Evolutionary conservation across 768 basidiomycete genomes (phyloP), one percentile per base, ranked within the genome.

Genomic region (Boletus patriciae): DNA sequence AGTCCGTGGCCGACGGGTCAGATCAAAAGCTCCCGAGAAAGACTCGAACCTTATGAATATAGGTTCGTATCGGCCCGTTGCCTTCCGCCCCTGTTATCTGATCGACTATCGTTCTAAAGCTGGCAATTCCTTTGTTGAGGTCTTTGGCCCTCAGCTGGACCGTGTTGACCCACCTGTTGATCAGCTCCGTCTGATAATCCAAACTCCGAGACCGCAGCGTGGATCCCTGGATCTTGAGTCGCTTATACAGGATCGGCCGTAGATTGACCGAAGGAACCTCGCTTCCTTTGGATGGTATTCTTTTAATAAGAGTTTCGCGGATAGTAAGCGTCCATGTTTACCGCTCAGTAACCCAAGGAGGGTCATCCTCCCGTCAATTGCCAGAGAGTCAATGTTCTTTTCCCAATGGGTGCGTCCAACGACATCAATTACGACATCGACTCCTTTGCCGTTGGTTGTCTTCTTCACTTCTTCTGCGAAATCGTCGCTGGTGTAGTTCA

Each of bases 171-270:
- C 59, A 85, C 88, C 77, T 78, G 42, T 72, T 68, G 53, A 91
- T 80, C 48, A 96, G 77, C 21, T 88, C 80, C 4, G 81, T 78
- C 71, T 97, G 93, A 70, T 96, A 97, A 59, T 80, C 76, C n/a
- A 78, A 65, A 25, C 83, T 80, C 44, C 92, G 84, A 31, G 87
- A 83, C 23, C 94, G 85, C 31, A 97, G 76, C 2, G 93, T 96
- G 21, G 92, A 91, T 21, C 94, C 94, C 71, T 93, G 87, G 49
- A 98, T 87, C 25, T 86, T 85, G 49, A 97, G 82, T 18, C 94
- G 85, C 75, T 95, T 98, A 71, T 78, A 85, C 55, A 96, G 75
- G 52, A 97, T 82, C 11, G 85, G 86, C 6, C 64, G 64, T 45
- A 97, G 74, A 69, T 87, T 79, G 55, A 84, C 74, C 15, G 73